phyloP scores from a whole-genome alignment of 352 stramenopile species.

The Phytophthora hybrid region DNA sequence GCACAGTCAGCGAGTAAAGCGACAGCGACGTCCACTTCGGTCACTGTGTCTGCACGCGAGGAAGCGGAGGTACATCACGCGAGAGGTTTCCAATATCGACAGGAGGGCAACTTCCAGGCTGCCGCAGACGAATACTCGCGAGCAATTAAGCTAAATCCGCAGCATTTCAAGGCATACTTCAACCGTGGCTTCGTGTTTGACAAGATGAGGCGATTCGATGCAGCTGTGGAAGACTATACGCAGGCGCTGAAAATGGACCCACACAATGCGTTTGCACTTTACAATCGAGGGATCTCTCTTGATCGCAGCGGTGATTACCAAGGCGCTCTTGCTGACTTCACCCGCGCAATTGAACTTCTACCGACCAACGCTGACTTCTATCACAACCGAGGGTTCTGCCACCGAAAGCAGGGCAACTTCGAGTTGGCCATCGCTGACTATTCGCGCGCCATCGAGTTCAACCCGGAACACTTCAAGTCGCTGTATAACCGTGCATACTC shows the following conservation, averaged over 20 bases:
- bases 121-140: conserved; percentile 83
- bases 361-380: conserved; percentile 83
- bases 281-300: conserved; percentile 88
- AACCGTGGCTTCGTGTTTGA: conserved; percentile 90
- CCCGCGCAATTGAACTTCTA: conserved; percentile 78
- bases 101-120: conserved; percentile 83
- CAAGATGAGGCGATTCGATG: conserved; percentile 81
- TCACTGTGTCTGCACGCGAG: conserved; percentile 16
- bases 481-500: conserved; percentile 91
- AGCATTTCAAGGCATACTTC: conserved; percentile 91
- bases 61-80: conserved; percentile 67
- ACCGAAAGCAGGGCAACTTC: conserved; percentile 84
- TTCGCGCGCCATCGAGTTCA: conserved; percentile 69
- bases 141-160: conserved; percentile 74
- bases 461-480: conserved; percentile 88
- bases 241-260: conserved; percentile 73
- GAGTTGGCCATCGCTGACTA: conserved; percentile 85
- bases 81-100: conserved; percentile 74
- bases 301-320: conserved; percentile 86
- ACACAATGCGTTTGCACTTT: conserved; percentile 78
- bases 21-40: neutral
- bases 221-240: conserved; percentile 82
- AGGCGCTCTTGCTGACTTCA: conserved; percentile 87
- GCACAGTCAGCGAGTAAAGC: neutral
- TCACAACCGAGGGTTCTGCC: conserved; percentile 87